Evolutionary conservation across 495 filamentous ascomycete species (phyloP), one percentile per base, ranked within the genome.

Genomic region (Annulohypoxylon bovei): DNA sequence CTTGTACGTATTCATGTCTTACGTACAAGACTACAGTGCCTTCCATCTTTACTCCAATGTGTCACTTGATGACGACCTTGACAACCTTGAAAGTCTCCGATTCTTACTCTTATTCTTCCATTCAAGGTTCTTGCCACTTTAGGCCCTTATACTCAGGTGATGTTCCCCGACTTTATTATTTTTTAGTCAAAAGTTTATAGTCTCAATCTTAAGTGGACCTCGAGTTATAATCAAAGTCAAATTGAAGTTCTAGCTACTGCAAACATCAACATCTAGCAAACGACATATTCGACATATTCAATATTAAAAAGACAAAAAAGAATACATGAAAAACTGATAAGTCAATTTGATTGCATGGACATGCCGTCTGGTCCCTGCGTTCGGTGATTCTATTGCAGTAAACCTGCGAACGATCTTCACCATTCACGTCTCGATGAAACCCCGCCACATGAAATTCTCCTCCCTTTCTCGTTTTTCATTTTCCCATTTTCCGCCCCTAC

Each of bases 401-500:
- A 46, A 52, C 37, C 53, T 64, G 61, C 57, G 44, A 67, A 60
- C 64, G 47, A 72, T 39, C 58, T 61, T 40, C 22, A 72, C 37
- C 58, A 67, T 40, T 67, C 57, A 30, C 52, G 44, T 55, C 63
- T 67, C 50, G 37, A 64, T 72, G 69, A 68, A 68, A 75, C 65
- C 73, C 66, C 70, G 67, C 70, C 73, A 73, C 70, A 69, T 47
- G 69, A 64, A 62, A 59, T 58, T 52, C 54, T 47, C 33, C 49
- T 56, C 59, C 23, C 22, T 42, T 47, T 47, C n/a, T 62, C 30
- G 55, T 40, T 53, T 30, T 49, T 52, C 44, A 42, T n/a, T 49
- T 53, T 53, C 44, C 4, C 62, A 50, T 32, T 42, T 58, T 54
- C 54, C 37, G 33, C 55, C 56, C 47, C 47, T 50, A 46, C 49